A percentile compares a stretch with the other conserved stretches of the same genome.
Evolutionary conservation across 1,139 yeast genomes (phyloP).

Genomic region (Yamadazyma dendronema): DNA sequence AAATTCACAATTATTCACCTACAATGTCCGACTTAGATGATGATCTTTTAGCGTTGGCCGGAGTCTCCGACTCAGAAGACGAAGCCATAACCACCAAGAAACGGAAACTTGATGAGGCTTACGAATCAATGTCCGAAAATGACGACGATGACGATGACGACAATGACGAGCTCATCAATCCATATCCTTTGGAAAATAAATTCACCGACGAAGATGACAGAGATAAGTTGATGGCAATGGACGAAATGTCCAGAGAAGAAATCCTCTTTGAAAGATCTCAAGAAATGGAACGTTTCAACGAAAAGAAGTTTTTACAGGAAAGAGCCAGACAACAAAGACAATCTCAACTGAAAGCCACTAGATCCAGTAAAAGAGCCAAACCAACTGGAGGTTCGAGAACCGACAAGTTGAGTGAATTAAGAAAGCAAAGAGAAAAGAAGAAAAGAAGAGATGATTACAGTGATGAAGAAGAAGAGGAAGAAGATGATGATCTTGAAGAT

Average conservation of each 20-base stretch:
- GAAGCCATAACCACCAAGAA: conserved; percentile 22
- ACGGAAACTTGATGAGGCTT: conserved; percentile 21
- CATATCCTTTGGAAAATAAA: conserved; percentile 92
- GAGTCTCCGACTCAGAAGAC: conserved; percentile 47
- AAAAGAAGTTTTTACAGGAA: conserved; percentile 75
- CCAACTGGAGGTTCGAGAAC: conserved; percentile 30
- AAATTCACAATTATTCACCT: no score
- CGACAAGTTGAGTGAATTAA: conserved; percentile 75
- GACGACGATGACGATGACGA: conserved; percentile 24
- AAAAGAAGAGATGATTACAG: conserved; percentile 34
- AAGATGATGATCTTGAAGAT: conserved; percentile 29
- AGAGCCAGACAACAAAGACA: conserved; percentile 64
- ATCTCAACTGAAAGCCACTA: conserved; percentile 22
- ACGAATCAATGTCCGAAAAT: conserved; percentile 24
- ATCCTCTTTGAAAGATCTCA: conserved; percentile 89
- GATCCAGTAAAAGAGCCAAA: conserved; percentile 28
- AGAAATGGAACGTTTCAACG: conserved; percentile 84
- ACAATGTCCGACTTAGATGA: conserved; percentile 73
- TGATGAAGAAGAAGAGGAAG: conserved; percentile 43
- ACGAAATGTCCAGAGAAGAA: conserved; percentile 90
- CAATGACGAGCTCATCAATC: conserved; percentile 49
- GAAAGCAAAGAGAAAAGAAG: conserved; percentile 78
- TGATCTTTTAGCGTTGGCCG: conserved; percentile 89
- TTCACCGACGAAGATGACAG: conserved; percentile 83
- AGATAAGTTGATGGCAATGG: conserved; percentile 63